These are phyloP conservation scores for Rubia yunnanensis DNA, from an alignment of 257 asterid genomes.

Conservation along the genomic window DNA sequence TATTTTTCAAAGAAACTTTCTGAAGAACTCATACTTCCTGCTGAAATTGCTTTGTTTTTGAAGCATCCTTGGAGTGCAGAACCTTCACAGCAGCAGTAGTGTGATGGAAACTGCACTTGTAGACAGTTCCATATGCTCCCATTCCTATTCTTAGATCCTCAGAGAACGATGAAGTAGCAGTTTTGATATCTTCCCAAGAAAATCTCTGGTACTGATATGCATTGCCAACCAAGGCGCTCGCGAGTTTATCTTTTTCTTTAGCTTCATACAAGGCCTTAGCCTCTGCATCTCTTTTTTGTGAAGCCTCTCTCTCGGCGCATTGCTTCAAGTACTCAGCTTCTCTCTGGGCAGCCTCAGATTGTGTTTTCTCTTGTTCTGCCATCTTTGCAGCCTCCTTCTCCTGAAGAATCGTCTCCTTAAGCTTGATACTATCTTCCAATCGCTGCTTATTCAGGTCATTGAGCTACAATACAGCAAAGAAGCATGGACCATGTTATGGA, in stretches of 20 bases:
- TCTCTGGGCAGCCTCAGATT: conserved; percentile 45
- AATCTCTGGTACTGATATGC: conserved; percentile 47
- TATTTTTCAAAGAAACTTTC: not conserved
- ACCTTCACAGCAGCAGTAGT: conserved; percentile 79
- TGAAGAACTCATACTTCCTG: conserved; percentile 58
- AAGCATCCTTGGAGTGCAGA: conserved; percentile 53
- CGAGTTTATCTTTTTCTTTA: conserved; percentile 64
- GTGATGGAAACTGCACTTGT: conserved; percentile 71
- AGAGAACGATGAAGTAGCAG: conserved; percentile 63
- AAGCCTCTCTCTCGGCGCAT: conserved; percentile 64
- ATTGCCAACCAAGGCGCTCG: conserved; percentile 44
- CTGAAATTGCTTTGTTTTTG: conserved; percentile 55
- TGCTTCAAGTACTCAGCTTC: conserved; percentile 56
- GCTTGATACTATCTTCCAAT: conserved; percentile 55
- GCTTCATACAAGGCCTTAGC: conserved; percentile 34
- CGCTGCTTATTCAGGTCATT: conserved; percentile 55
- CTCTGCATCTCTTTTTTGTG: conserved; percentile 65
- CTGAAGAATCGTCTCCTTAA: conserved; percentile 41
- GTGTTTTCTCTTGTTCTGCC: conserved; percentile 48
- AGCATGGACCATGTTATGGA: not conserved
- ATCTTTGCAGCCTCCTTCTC: conserved; percentile 74
- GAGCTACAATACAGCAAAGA: conserved; percentile 34
- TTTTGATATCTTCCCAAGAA: conserved; percentile 72
- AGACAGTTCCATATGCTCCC: conserved; percentile 90
- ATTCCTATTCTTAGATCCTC: conserved; percentile 66